Evolutionary conservation across 306 rosid species (phyloP), one percentile per base, ranked within the genome.

Genomic region (Geum urbanum): DNA sequence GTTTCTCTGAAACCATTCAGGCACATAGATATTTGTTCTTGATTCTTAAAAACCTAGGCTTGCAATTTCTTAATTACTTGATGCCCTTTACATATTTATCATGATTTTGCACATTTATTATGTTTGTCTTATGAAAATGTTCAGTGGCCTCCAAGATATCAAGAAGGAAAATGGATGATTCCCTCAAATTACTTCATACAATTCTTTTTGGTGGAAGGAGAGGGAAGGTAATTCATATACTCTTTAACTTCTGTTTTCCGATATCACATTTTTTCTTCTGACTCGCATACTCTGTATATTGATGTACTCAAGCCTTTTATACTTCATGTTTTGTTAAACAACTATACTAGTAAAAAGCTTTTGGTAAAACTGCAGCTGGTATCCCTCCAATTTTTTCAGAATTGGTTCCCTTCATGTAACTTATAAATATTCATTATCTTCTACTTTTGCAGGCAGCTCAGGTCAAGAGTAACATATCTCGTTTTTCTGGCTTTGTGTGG

Each of bases 401-500:
- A 61, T 24, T 52, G 54, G 10, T 76, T 44, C 52, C 77, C 22
- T 27, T 63, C 48, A 44, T 52, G 2, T 15, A 20, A 67, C 45
- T 46, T 57, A 58, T 66, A 27, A 50, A 67, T 77, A 6, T 41
- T 78, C 77, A 72, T 86, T 49, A 49, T 15, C 32, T 52, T 7
- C 19, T n/a, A 27, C 12, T 57, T 57, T 57, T 16, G 61, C 96
- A 94, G 99, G 96, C 92, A 71, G 37, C 78, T 80, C 85, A 87
- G 84, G 78, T 95, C 78, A 95, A 95, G 88, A 86, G 85, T 77
- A 91, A 95, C 83, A 91, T 95, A 77, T 89, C 82, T 41, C 78
- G 92, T 80, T 95, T 95, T 86, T 95, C 99, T 74, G 99, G 99
- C 78, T 95, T 95, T 73, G 97, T 86, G 57, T 95, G 99, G 99